Percentiles rank a stretch among this genome's conserved stretches.
phyloP scores from a whole-genome alignment of 2,329 filamentous ascomycete genomes.

The Ilyonectria robusta region DNA sequence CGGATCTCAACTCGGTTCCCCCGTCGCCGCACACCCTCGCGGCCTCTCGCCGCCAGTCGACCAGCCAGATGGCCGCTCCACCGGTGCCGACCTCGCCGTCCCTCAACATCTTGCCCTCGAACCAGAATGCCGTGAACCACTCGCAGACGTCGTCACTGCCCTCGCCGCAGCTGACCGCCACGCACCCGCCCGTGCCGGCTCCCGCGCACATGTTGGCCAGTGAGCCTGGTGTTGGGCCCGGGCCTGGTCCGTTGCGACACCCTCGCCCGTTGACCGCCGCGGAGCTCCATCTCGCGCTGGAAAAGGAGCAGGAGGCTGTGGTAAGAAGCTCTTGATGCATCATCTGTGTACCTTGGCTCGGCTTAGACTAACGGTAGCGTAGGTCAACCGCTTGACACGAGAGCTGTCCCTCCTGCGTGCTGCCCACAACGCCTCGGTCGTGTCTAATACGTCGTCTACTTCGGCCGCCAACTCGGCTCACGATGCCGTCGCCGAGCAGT shows the following conservation, averaged over 20 bases:
- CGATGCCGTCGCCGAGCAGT: constrained; percentile 63
- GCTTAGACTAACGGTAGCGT: constrained; percentile 17
- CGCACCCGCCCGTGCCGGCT: constrained; percentile 46
- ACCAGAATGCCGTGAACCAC: constrained; percentile 65
- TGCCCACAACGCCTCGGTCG: constrained; percentile 76
- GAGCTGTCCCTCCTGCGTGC: constrained; percentile 88
- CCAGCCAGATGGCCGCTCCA: constrained; percentile 60
- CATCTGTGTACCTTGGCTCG: background rate
- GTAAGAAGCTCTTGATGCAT: constrained; percentile 62
- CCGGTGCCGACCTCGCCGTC: constrained; percentile 57
- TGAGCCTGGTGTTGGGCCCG: constrained; percentile 64
- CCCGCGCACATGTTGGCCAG: constrained; percentile 49
- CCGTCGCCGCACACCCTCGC: constrained; percentile 63
- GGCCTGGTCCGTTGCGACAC: constrained; percentile 84
- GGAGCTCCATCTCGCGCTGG: constrained; percentile 89
- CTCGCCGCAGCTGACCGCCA: constrained; percentile 48
- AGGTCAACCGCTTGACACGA: constrained; percentile 94
- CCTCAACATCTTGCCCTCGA: constrained; percentile 71
- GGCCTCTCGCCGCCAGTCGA: constrained; percentile 60
- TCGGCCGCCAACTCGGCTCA: constrained; percentile 67
- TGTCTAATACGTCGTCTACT: constrained; percentile 75
- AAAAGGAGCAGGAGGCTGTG: constrained; percentile 96
- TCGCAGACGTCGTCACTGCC: constrained; percentile 52
- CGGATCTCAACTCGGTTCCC: constrained; percentile 70
- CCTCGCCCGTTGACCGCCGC: constrained; percentile 89